Percentiles rank a stretch among this genome's conserved stretches.
Conservation (phyloP, 208 protist genomes). For the Spongospora subterranea region DNA sequence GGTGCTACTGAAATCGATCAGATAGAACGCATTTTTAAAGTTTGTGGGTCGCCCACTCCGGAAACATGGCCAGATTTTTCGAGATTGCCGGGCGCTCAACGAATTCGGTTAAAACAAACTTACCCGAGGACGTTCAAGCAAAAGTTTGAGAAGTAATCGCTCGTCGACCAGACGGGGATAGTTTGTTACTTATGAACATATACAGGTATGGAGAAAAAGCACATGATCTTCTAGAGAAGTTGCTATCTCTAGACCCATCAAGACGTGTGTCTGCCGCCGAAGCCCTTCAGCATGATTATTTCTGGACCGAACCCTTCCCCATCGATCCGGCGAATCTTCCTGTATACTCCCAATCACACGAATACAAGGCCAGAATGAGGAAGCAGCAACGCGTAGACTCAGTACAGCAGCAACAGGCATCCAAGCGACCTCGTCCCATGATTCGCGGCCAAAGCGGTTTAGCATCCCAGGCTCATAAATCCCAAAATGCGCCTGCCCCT, state of each 20-base stretch:
- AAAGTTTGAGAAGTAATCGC: conserved; percentile 25
- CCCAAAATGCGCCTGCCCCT: no score
- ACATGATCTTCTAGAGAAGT: conserved; percentile 71
- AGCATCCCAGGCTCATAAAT: no score
- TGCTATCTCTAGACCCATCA: conserved; percentile 75
- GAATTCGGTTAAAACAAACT: neutral
- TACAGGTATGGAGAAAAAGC: conserved; percentile 6
- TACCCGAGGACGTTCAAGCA: conserved; percentile 40
- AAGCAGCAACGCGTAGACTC: conserved; percentile 62
- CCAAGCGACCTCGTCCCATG: no score
- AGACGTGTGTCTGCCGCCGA: conserved; percentile 73
- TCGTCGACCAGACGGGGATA: neutral
- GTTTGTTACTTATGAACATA: neutral
- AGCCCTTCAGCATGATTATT: conserved; percentile 78
- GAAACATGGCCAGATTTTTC: conserved; percentile 66
- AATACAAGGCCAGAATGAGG: conserved; percentile 70
- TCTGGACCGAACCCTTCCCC: conserved; percentile 77
- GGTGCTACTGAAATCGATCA: conserved; percentile 70
- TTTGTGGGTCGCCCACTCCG: conserved; percentile 73
- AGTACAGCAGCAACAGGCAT: no score
- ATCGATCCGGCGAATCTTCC: conserved; percentile 63
- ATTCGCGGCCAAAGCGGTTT: no score
- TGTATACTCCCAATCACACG: conserved; percentile 68
- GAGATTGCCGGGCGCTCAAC: conserved; percentile 41
- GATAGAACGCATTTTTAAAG: conserved; percentile 73